A percentile compares a stretch with the other conserved stretches of the same genome.
Evolutionary conservation across 1,284 basidiomycete species (phyloP).

Genomic region (Apiotrichum veenhuisii): DNA sequence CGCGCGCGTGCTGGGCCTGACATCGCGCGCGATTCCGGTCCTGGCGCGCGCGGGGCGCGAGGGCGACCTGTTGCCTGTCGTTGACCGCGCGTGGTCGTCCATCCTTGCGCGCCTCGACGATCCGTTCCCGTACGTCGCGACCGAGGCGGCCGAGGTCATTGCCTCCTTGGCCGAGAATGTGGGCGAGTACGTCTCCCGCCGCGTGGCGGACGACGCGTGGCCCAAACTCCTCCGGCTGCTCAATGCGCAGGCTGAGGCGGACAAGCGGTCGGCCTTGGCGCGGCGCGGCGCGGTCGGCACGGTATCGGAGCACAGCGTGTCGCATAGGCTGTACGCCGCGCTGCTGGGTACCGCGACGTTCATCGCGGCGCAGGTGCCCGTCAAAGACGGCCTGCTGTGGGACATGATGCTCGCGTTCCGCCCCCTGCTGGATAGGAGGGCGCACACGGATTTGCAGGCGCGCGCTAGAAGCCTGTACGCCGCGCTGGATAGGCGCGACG

Average conservation of each 20-base stretch:
- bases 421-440: constrained; percentile 64
- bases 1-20: constrained; percentile 68
- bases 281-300: constrained; percentile 52
- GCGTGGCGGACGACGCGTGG: constrained; percentile 86
- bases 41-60: constrained; percentile 57
- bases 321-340: constrained; percentile 68
- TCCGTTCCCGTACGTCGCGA: constrained; percentile 68
- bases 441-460: constrained; percentile 68
- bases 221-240: constrained; percentile 68
- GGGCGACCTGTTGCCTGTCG: constrained; percentile 69
- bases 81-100: constrained; percentile 84
- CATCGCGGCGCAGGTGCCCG: constrained; percentile 60
- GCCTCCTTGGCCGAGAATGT: constrained; percentile 64
- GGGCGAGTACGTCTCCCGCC: constrained; percentile 74
- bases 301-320: constrained; percentile 52
- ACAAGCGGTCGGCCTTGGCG: constrained; percentile 62
- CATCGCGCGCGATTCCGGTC: constrained; percentile 68
- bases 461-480: constrained; percentile 64
- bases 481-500: constrained; percentile 60
- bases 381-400: constrained; percentile 69
- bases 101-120: constrained; percentile 76
- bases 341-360: constrained; percentile 68
- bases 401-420: constrained; percentile 68
- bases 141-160: constrained; percentile 66
- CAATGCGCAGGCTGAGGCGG: constrained; percentile 58